Conservation (phyloP, 441 rosid genomes). For the Pelargonium fulgidum region DNA sequence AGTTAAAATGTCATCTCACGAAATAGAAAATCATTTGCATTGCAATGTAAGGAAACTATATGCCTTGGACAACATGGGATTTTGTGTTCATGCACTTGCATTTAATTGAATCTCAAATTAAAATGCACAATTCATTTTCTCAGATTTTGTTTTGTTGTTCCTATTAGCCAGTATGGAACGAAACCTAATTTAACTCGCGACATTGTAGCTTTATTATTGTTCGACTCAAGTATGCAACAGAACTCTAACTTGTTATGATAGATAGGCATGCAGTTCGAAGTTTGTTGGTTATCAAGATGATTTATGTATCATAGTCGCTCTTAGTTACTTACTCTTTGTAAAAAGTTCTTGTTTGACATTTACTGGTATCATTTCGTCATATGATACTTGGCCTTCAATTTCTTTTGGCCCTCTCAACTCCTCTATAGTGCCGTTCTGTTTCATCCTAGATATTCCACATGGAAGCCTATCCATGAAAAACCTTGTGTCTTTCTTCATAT, state of each 20-base stretch:
- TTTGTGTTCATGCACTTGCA: too few species aligned
- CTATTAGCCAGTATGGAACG: too few species aligned
- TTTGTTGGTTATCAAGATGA: not conserved
- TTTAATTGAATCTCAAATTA: too few species aligned
- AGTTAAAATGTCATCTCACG: too few species aligned
- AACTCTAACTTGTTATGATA: not conserved
- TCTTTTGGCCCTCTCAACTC: conserved; percentile 32
- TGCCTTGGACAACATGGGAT: too few species aligned
- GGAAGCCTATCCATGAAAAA: conserved; percentile 44
- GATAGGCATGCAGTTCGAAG: not conserved
- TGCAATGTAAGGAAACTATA: too few species aligned
- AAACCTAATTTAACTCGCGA: too few species aligned
- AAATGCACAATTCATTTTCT: too few species aligned
- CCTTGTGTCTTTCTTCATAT: conserved; percentile 41
- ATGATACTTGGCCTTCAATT: conserved; percentile 21
- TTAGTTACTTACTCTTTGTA: conserved; percentile 21
- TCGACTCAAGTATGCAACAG: too few species aligned
- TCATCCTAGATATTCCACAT: conserved; percentile 45
- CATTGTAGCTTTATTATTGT: too few species aligned
- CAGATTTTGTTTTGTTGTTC: too few species aligned
- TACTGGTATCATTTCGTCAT: conserved; percentile 46
- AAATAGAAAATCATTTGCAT: too few species aligned
- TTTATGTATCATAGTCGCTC: not conserved
- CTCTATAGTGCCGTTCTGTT: conserved; percentile 36
- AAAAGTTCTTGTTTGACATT: conserved; percentile 18